phyloP scores from a whole-genome alignment of 31 red algal species.

The Asparagopsis taxiformis region DNA sequence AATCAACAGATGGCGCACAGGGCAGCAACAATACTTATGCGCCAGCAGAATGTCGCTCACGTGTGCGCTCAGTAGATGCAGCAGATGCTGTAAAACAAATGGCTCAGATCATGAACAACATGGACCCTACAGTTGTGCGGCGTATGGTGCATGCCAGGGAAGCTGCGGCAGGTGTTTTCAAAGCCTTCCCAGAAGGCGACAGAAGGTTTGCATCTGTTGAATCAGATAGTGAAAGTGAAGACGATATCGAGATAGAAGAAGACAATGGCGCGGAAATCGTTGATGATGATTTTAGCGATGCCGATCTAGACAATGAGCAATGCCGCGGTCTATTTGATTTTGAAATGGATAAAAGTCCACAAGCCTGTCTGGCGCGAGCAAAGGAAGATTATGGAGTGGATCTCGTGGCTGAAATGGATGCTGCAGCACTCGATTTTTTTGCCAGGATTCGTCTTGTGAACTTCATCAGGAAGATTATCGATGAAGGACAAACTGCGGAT shows the following conservation, averaged over 20 bases:
- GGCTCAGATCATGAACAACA: constrained; percentile 24
- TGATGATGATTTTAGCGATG: constrained; percentile 18
- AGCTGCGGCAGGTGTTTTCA: constrained; percentile 30
- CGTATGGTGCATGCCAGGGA: constrained; percentile 33
- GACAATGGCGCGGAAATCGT: background rate
- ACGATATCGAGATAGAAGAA: constrained; percentile 13
- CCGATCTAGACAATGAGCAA: constrained; percentile 2
- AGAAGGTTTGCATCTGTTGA: constrained; percentile 33
- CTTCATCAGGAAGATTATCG: constrained; percentile 25
- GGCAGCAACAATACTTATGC: too few relatives aligned
- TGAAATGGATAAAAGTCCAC: constrained; percentile 13
- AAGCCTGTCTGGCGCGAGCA: constrained; percentile 16
- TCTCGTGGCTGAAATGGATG: constrained; percentile 51
- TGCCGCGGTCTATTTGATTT: constrained; percentile 46
- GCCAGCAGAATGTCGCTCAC: constrained; percentile 22
- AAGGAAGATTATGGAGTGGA: constrained; percentile 48
- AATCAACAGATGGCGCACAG: too few relatives aligned
- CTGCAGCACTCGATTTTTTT: constrained; percentile 30
- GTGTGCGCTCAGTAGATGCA: constrained; percentile 24
- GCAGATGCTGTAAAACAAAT: constrained; percentile 34
- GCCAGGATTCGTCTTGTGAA: constrained; percentile 52
- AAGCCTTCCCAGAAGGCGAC: constrained; percentile 58
- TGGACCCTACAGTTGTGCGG: constrained; percentile 39
- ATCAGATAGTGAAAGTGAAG: constrained; percentile 30
- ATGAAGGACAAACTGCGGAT: constrained; percentile 4